Base-by-base conservation (phyloP, 2,329 filamentous ascomycete genomes). In the Curvularia spicifera region DNA sequence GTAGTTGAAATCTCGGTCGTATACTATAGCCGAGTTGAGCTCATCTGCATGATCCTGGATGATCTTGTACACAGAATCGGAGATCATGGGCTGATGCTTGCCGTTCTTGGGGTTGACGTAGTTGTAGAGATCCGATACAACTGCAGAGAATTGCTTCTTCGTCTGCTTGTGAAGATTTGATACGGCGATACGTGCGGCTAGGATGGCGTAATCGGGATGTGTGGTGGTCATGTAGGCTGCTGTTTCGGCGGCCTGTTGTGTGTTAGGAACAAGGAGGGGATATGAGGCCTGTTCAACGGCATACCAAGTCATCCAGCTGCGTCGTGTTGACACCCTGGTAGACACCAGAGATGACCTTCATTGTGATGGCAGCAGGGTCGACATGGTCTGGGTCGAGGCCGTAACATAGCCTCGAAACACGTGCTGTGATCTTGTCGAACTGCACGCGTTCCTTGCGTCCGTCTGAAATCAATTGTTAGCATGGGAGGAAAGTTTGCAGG, bases 81-180 rank as follows among this genome's bases (percentile, higher is more conserved):
- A 93, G 75, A 99, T 98, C 95, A 99, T 99, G 56, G 95, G 94
- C 50, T 93, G 94, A 7, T 84, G 77, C 68, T 84, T 89, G 63
- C 83, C 82, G 79, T 97, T 99, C 82, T 91, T 96, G 62, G 94
- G 93, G 83, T 99, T 99, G 79, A 96, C 83, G 79, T 97, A 99
- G 83, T 95, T 86, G 82, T 94, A 97, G 42, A 99, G 87, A 73
- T 99, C 95, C 71, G 87, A 89, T 71, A 99, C 86, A 59, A 99
- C 95, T 49, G 91, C 84, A n/a, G 95, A 98, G 84, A 96, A 99
- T 78, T 98, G 94, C 85, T 99, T 99, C 87, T 98, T 98, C 66
- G 95, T 99, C 85, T 99, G 95, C 83, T 99, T 99, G 89, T 99
- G 95, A 59, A 99, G 90, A 83, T 99, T 99, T 75, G 95, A 99